phyloP scores from a whole-genome alignment of 495 filamentous ascomycete genomes.

The Lasiosphaeria hispida region DNA sequence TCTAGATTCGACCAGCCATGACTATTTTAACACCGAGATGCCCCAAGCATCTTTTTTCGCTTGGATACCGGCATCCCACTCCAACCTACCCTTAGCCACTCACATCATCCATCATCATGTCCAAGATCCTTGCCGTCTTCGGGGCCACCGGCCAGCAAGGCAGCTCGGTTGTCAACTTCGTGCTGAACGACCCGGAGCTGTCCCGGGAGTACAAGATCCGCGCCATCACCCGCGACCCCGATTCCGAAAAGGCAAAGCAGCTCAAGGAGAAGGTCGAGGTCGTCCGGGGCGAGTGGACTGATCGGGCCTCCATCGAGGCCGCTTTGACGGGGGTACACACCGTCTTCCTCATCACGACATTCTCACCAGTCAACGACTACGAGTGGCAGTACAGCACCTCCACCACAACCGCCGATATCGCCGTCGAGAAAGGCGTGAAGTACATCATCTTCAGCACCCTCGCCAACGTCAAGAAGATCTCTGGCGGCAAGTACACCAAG shows the following conservation, averaged over 20 bases:
- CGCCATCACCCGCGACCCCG: slow-evolving; percentile 54
- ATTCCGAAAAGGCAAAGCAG: slow-evolving; percentile 42
- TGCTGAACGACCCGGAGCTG: slow-evolving; percentile 50
- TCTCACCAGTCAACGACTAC: slow-evolving; percentile 24
- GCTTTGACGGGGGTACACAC: slow-evolving; percentile 48
- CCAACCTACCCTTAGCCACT: no score
- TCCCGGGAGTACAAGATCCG: slow-evolving; percentile 52
- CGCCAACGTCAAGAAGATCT: slow-evolving; percentile 32
- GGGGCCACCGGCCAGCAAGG: slow-evolving; percentile 65
- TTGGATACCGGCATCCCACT: no score
- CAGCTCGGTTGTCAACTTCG: slow-evolving; percentile 51
- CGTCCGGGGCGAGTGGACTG: slow-evolving; percentile 36
- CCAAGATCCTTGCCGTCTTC: slow-evolving; percentile 51
- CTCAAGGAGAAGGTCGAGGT: slow-evolving; percentile 41
- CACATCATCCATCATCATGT: no score
- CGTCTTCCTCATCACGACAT: slow-evolving; percentile 47
- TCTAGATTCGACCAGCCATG: no score
- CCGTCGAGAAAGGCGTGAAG: slow-evolving; percentile 42
- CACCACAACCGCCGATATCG: slow-evolving; percentile 48
- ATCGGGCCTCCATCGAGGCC: slow-evolving; percentile 37
- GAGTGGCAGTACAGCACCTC: slow-evolving; percentile 39
- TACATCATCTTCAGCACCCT: slow-evolving; percentile 53
- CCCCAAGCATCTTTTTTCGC: no score
- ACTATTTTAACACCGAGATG: no score
- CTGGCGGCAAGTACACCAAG: slow-evolving; percentile 36